Evolutionary conservation across 2,329 filamentous ascomycete species (phyloP).

Genomic region (Arachnomyces sp.): DNA sequence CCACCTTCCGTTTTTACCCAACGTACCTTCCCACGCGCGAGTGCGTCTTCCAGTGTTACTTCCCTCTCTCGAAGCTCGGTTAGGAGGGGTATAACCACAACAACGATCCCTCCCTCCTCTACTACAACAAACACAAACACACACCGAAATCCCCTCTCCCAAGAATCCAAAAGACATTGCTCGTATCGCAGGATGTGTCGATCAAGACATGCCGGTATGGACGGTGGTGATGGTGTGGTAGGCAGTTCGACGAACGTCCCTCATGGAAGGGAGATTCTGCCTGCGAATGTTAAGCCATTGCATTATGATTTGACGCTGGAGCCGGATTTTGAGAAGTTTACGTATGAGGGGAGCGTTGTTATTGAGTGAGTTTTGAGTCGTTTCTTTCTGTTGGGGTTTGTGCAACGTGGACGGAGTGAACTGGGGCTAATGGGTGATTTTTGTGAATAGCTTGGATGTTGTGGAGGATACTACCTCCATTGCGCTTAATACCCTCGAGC

Average conservation of each 20-base stretch:
- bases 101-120: too few species aligned
- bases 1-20: too few species aligned
- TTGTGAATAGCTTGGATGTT: slow-evolving; percentile 58
- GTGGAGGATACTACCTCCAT: slow-evolving; percentile 75
- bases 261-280: slow-evolving; percentile 72
- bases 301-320: slow-evolving; percentile 91
- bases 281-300: slow-evolving; percentile 80
- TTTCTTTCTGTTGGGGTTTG: not conserved
- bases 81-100: too few species aligned
- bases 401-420: too few species aligned
- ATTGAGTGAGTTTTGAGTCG: slow-evolving; percentile 59
- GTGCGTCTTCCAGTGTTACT: too few species aligned
- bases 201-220: slow-evolving; percentile 42
- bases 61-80: too few species aligned
- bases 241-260: slow-evolving; percentile 51
- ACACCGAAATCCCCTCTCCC: slow-evolving; percentile 17
- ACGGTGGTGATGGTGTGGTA: slow-evolving; percentile 34
- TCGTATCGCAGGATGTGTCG: slow-evolving; percentile 73
- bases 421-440: slow-evolving; percentile 9
- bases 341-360: slow-evolving; percentile 72
- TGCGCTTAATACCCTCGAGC: slow-evolving; percentile 77
- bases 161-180: slow-evolving; percentile 50
- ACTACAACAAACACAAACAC: too few species aligned
- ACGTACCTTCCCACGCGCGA: too few species aligned
- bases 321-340: slow-evolving; percentile 80